A percentile compares a stretch with the other conserved stretches of the same genome.
phyloP scores from a whole-genome alignment of 495 filamentous ascomycete species.

The Aspergillus sparsus region DNA sequence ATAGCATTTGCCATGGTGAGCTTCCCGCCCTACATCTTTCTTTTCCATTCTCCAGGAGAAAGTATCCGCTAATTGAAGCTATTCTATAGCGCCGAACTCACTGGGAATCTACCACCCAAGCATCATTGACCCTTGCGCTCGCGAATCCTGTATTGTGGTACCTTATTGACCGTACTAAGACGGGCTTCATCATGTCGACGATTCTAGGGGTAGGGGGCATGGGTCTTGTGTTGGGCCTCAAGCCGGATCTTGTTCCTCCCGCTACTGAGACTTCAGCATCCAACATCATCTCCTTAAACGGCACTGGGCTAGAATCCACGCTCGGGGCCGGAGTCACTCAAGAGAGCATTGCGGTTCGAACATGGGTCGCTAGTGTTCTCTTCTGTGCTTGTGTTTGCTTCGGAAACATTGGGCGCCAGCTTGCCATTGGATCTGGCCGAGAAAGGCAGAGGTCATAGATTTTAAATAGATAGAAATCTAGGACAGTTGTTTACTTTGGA shows the following conservation, averaged over 20 bases:
- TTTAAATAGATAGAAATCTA: background rate
- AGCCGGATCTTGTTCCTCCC: constrained; percentile 73
- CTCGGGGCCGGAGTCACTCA: constrained; percentile 61
- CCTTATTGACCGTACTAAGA: constrained; percentile 83
- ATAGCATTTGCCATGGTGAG: constrained; percentile 95
- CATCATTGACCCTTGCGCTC: constrained; percentile 85
- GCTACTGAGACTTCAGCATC: constrained; percentile 48
- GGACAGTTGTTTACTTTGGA: too few species aligned
- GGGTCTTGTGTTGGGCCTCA: constrained; percentile 66
- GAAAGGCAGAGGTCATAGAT: constrained; percentile 27
- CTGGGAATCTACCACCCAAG: constrained; percentile 92
- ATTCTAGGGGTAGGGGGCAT: constrained; percentile 74
- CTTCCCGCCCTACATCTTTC: constrained; percentile 8
- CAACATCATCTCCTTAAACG: constrained; percentile 30
- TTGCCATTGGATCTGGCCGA: constrained; percentile 53
- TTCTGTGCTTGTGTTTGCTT: constrained; percentile 96
- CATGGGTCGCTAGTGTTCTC: constrained; percentile 88
- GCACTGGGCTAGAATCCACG: constrained; percentile 39
- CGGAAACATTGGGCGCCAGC: constrained; percentile 86
- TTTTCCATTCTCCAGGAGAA: background rate
- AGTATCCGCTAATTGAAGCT: constrained; percentile 23
- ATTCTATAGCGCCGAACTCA: constrained; percentile 70
- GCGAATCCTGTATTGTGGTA: constrained; percentile 96
- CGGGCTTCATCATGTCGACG: constrained; percentile 76
- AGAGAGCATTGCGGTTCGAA: constrained; percentile 74